Evolutionary conservation across 371 early-diverging fungal species (phyloP), one percentile per base, ranked within the genome.

Genomic region (Batrachochytrium dendrobatidis): DNA sequence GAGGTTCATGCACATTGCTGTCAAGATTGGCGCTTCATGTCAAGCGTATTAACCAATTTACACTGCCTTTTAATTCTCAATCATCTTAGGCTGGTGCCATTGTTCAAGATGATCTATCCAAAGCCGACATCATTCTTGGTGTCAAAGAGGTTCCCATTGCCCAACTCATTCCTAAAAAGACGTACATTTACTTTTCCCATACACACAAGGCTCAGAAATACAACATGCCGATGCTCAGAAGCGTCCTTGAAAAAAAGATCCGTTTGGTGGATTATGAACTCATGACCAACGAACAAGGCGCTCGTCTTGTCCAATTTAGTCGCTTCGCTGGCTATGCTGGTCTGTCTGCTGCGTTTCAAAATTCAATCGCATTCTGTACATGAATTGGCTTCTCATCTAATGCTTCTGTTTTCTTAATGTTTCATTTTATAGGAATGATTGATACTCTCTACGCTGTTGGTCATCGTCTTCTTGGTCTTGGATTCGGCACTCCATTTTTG

Each of bases 311-410:
- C 17, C 81, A 89, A 31, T 98, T 98, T 75, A 93, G 95, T 44
- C 79, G 81, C 50, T 90, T 89, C 68, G 98, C 98, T 3, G 98
- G 98, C 3, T 91, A 92, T 60, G 95, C 96, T n/a, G 95, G 94
- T 73, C 69, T 31, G 52, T 7, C 39, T n/a, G n/a, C n/a, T n/a
- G n/a, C 18, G n/a, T 28, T 34, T 15, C 1, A 8, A 28, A 54
- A 20, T n/a, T 18, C 33, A n/a, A 53, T 15, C 39, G 7, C 51
- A 12, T 50, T 12, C 25, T 18, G n/a, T n/a, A n/a, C n/a, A n/a
- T n/a, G n/a, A n/a, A n/a, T n/a, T n/a, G n/a, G n/a, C n/a, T n/a
- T n/a, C n/a, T n/a, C n/a, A n/a, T n/a, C n/a, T n/a, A n/a, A n/a
- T n/a, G n/a, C n/a, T n/a, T n/a, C n/a, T n/a, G n/a, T n/a, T n/a